Conservation (phyloP, 306 rosid genomes). For the Cucumis melo region DNA sequence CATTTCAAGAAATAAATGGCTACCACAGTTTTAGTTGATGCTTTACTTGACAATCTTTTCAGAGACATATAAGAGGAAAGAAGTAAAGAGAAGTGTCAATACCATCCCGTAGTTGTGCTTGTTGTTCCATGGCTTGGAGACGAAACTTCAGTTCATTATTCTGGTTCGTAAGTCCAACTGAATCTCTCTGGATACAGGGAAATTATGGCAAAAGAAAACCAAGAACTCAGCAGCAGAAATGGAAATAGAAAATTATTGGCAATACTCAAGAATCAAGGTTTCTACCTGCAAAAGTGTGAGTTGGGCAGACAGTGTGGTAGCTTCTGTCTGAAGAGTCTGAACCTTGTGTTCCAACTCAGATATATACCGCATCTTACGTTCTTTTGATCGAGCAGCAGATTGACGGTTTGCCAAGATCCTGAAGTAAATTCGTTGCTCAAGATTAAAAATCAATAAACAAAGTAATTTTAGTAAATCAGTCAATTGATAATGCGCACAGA, state of each 20-base stretch:
- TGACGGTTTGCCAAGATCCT: conserved; percentile 94
- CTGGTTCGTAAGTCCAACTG: conserved; percentile 75
- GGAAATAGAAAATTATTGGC: not conserved
- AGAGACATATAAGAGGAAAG: not conserved
- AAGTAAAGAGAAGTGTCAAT: conserved; percentile 9
- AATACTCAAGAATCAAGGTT: not conserved
- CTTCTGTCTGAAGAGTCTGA: conserved; percentile 93
- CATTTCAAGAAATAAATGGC: not conserved
- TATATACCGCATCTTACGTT: conserved; percentile 83
- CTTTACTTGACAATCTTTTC: not conserved
- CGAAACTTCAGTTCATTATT: conserved; percentile 93
- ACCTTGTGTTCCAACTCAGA: conserved; percentile 93
- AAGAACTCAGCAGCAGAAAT: not conserved
- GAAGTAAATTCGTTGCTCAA: conserved; percentile 2
- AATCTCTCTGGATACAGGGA: conserved; percentile 56
- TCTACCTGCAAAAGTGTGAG: conserved; percentile 79
- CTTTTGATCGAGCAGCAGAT: conserved; percentile 92
- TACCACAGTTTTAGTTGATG: not conserved
- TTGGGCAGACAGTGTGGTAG: conserved; percentile 81
- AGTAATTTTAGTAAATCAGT: not conserved
- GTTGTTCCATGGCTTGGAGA: conserved; percentile 98
- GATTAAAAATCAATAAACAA: not conserved
- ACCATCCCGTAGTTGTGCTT: conserved; percentile 95
- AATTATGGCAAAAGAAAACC: not conserved
- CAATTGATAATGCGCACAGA: not conserved